These are phyloP conservation scores for Coleophoma cylindrospora DNA, from an alignment of 2,329 filamentous ascomycete species.

Conservation along the genomic window DNA sequence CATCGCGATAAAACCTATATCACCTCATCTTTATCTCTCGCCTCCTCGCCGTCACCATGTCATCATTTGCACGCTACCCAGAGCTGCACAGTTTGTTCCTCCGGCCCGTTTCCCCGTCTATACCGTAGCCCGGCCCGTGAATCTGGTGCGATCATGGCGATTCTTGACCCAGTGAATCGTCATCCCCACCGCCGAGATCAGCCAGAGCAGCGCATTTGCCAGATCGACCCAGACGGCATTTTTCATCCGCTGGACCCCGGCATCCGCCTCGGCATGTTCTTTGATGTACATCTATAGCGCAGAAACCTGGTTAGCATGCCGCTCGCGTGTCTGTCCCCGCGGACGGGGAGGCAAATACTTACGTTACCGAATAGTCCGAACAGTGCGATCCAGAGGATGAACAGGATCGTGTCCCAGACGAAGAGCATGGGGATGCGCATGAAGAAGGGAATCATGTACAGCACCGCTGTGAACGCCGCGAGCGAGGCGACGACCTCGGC, in stretches of 20 bases:
- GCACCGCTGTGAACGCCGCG: slow-evolving; percentile 55
- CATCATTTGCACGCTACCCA: background rate
- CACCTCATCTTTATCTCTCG: too few relatives aligned
- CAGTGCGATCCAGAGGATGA: slow-evolving; percentile 73
- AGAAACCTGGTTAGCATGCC: background rate
- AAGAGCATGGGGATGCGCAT: slow-evolving; percentile 50
- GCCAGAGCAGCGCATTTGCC: slow-evolving; percentile 70
- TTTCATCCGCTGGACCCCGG: slow-evolving; percentile 71
- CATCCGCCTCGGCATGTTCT: slow-evolving; percentile 58
- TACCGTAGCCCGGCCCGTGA: slow-evolving; percentile 54
- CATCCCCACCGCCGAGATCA: slow-evolving; percentile 53
- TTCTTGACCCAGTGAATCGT: slow-evolving; percentile 54
- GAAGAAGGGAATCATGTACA: slow-evolving; percentile 63
- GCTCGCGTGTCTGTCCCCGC: background rate
- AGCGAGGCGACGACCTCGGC: slow-evolving; percentile 66
- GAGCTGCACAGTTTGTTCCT: slow-evolving; percentile 2
- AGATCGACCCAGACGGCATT: slow-evolving; percentile 82
- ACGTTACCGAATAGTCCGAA: slow-evolving; percentile 79
- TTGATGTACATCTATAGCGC: slow-evolving; percentile 60
- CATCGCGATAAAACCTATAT: too few relatives aligned
- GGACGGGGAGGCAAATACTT: slow-evolving; percentile 3
- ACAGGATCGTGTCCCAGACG: slow-evolving; percentile 66
- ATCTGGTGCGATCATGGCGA: slow-evolving; percentile 45
- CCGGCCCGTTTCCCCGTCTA: slow-evolving; percentile 20
- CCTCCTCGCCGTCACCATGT: too few relatives aligned